phyloP scores from a whole-genome alignment of 1,139 yeast species.

The Kurtzmaniella quercitrusa region DNA sequence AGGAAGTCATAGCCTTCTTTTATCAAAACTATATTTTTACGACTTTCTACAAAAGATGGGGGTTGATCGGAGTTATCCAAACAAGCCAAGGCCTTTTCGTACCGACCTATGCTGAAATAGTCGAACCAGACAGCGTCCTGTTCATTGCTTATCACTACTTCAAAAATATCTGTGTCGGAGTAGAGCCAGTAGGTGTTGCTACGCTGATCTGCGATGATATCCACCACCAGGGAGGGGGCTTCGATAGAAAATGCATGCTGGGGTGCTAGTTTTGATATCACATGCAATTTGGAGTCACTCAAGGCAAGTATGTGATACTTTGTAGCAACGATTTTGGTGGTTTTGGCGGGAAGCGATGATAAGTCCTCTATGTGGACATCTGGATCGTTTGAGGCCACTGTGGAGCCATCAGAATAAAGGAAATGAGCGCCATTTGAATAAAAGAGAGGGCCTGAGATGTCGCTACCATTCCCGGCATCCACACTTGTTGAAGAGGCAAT shows the following conservation, averaged over 20 bases:
- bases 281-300: neutral
- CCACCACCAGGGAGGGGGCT: constrained; percentile 40
- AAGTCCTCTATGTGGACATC: constrained; percentile 1
- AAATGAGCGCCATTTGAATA: neutral
- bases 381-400: constrained; percentile 2
- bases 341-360: neutral
- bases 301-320: constrained; percentile 5
- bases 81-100: constrained; percentile 61
- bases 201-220: constrained; percentile 55
- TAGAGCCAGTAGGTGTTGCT: constrained; percentile 25
- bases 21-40: constrained; percentile 51
- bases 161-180: constrained; percentile 17
- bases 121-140: constrained; percentile 73
- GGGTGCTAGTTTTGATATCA: neutral
- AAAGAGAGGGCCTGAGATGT: neutral
- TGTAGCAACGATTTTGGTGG: neutral
- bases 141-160: constrained; percentile 68
- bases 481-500: neutral
- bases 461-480: too few relatives aligned
- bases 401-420: neutral
- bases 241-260: neutral
- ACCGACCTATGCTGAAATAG: constrained; percentile 57
- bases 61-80: constrained; percentile 14
- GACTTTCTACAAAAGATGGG: constrained; percentile 14
- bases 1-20: constrained; percentile 62